phyloP scores from a whole-genome alignment of 116 monocot genomes.

The Posidonia oceanica region DNA sequence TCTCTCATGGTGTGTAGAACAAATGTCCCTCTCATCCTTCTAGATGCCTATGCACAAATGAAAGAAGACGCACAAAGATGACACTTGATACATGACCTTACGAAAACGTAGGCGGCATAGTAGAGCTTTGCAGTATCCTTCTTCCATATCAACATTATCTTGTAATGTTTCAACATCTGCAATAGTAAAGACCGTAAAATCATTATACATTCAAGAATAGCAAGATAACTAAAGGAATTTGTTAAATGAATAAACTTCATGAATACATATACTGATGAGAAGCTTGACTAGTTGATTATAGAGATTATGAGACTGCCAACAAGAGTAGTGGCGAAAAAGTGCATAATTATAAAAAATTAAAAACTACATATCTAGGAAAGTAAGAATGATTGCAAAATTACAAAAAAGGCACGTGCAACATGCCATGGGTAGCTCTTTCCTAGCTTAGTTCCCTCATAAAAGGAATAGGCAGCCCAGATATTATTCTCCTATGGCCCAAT shows the following conservation, averaged over 20 bases:
- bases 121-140: constrained; percentile 83
- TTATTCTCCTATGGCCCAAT: too few relatives aligned
- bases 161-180: constrained; percentile 80
- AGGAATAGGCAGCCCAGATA: too few relatives aligned
- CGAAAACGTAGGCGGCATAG: constrained; percentile 95
- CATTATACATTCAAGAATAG: background rate
- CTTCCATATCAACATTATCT: constrained; percentile 63
- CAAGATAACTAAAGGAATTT: background rate
- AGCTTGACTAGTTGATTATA: background rate
- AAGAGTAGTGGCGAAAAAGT: too few relatives aligned
- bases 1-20: background rate
- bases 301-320: too few relatives aligned
- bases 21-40: background rate
- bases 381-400: too few relatives aligned
- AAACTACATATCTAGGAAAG: background rate
- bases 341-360: background rate
- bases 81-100: constrained; percentile 75
- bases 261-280: background rate
- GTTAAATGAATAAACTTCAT: background rate
- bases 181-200: constrained; percentile 11
- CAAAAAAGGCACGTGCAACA: too few relatives aligned
- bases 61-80: constrained; percentile 1
- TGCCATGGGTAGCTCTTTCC: too few relatives aligned
- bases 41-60: background rate
- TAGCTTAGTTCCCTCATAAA: too few relatives aligned